A percentile compares a stretch with the other conserved stretches of the same genome.
These are phyloP conservation scores for Fusarium nurragi DNA, from an alignment of 2,329 filamentous ascomycete genomes.

Conservation along the genomic window DNA sequence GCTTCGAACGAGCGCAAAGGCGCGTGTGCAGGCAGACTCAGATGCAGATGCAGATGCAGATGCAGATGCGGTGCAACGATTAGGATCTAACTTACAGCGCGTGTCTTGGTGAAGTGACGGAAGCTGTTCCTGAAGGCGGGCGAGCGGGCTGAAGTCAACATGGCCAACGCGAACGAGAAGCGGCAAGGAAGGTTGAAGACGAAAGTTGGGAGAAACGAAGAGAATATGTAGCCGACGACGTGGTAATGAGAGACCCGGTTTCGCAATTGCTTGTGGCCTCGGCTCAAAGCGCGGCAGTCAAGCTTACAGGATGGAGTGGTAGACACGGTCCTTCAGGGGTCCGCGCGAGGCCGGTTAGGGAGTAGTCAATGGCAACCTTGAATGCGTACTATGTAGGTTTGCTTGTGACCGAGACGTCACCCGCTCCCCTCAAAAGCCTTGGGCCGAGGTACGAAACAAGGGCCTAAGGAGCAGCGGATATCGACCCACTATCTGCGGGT, in stretches of 20 bases:
- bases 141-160: constrained; percentile 50
- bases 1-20: not conserved
- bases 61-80: not conserved
- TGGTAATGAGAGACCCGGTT: constrained; percentile 21
- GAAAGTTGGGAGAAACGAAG: not conserved
- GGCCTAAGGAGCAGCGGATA: not conserved
- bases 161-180: constrained; percentile 42
- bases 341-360: not conserved
- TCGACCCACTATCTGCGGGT: constrained; percentile 22
- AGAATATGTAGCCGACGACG: constrained; percentile 20
- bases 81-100: constrained; percentile 35
- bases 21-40: not conserved
- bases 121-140: constrained; percentile 49
- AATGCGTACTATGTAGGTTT: constrained; percentile 3
- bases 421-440: constrained; percentile 39
- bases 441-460: constrained; percentile 40
- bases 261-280: constrained; percentile 35
- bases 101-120: constrained; percentile 45
- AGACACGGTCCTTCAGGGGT: not conserved
- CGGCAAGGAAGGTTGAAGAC: constrained; percentile 3
- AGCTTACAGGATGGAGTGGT: constrained; percentile 16
- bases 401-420: constrained; percentile 42
- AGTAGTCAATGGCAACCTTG: not conserved
- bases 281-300: constrained; percentile 26
- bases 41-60: not conserved